Evolutionary conservation across 495 filamentous ascomycete species (phyloP).

Genomic region (Evernia prunastri): DNA sequence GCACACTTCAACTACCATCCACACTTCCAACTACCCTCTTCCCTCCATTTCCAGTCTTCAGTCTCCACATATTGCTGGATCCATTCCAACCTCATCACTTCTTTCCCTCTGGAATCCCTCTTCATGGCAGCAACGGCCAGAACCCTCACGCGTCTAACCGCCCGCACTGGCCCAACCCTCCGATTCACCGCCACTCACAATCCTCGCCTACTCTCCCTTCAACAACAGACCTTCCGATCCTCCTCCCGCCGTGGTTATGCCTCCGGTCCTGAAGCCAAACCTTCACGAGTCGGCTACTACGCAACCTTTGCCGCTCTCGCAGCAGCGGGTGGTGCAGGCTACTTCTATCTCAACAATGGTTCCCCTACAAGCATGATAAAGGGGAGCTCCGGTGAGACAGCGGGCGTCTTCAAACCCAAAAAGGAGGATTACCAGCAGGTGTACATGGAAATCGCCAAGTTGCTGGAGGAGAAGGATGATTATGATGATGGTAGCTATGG

Average conservation of each 20-base stretch:
- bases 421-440: conserved; percentile 92
- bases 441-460: conserved; percentile 77
- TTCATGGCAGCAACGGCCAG: conserved; percentile 53
- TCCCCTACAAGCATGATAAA: conserved; percentile 29
- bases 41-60: neutral
- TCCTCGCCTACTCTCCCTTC: conserved; percentile 47
- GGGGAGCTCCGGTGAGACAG: conserved; percentile 34
- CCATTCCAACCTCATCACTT: neutral
- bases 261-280: conserved; percentile 52
- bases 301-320: conserved; percentile 52
- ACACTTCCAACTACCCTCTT: too few relatives aligned
- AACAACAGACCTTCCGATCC: conserved; percentile 57
- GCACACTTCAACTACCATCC: too few relatives aligned
- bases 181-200: conserved; percentile 43
- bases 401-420: conserved; percentile 61
- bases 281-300: conserved; percentile 43
- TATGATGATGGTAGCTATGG: conserved; percentile 97
- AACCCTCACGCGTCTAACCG: conserved; percentile 43
- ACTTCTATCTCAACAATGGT: conserved; percentile 56
- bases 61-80: neutral
- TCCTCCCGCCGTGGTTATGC: conserved; percentile 69
- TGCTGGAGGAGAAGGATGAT: conserved; percentile 80
- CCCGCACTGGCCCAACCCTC: conserved; percentile 45
- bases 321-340: conserved; percentile 62
- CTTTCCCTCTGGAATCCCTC: conserved; percentile 18